These are phyloP conservation scores for Sporothrix curviconia DNA, from an alignment of 2,329 filamentous ascomycete species.

Conservation along the genomic window DNA sequence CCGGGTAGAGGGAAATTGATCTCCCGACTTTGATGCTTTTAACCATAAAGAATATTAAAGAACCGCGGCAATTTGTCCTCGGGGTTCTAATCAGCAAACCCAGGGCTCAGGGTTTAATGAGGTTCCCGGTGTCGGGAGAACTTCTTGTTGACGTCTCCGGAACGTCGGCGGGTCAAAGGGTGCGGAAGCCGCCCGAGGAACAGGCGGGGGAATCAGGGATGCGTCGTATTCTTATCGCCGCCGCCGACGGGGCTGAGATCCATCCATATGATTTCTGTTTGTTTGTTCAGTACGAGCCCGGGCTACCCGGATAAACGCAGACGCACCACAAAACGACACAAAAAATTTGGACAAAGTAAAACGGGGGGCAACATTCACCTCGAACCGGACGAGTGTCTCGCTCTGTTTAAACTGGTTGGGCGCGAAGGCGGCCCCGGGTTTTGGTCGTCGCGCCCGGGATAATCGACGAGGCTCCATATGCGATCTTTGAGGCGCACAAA, in stretches of 20 bases:
- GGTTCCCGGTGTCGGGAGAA: no score
- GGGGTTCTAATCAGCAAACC: no score
- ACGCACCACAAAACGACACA: neutral
- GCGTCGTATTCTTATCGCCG: no score
- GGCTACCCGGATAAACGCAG: no score
- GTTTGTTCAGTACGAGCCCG: no score
- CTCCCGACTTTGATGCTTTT: no score
- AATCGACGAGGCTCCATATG: slow-evolving; percentile 99
- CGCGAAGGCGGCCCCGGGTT: slow-evolving; percentile 79
- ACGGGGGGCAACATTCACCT: slow-evolving; percentile 46
- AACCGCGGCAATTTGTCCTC: no score
- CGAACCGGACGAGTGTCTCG: slow-evolving; percentile 93
- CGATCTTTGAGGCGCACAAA: slow-evolving; percentile 95
- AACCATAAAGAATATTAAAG: no score
- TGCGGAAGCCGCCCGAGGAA: slow-evolving; percentile 97
- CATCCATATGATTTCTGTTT: no score
- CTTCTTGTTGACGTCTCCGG: slow-evolving; percentile 99
- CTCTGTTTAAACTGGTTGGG: slow-evolving; percentile 99
- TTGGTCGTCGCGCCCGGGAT: slow-evolving; percentile 96
- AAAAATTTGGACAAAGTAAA: no score
- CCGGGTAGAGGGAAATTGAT: slow-evolving; percentile 95
- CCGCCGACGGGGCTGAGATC: no score
- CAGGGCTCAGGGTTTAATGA: slow-evolving; percentile 91
- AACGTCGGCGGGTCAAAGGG: slow-evolving; percentile 97
- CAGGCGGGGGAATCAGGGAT: slow-evolving; percentile 84